Evolutionary conservation across 2,329 filamentous ascomycete genomes (phyloP), one percentile per base, ranked within the genome.

Genomic region (Fusarium sp.): DNA sequence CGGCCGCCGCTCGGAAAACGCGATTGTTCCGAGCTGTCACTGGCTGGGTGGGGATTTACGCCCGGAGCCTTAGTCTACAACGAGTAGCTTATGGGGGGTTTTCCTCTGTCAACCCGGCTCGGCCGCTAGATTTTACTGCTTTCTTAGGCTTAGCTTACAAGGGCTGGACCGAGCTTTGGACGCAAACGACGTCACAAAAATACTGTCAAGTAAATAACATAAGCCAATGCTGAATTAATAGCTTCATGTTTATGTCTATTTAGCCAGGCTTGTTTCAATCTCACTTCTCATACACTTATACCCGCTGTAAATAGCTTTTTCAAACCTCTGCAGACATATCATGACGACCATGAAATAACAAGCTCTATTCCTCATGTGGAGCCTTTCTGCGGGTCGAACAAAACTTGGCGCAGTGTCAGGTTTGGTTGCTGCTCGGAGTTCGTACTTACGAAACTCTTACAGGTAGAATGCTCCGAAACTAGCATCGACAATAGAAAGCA

Each of bases 1-100:
- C 67, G 69, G 69, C 69, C 51, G 57, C 69, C 69, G 69, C 48
- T 65, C 69, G 70, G 70, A 71, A 68, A 68, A 62, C 47, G 63
- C 54, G 60, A 54, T 70, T 70, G 63, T 65, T 72, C 69, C 69
- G 69, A 71, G 69, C 65, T 65, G 55, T 69, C 54, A 53, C 10
- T 67, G 56, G 65, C 22, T 24, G 2, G 40, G 62, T 61, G 67
- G 66, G 40, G 30, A 17, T 24, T 5, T 20, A 14, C 15, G 35
- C 13, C 57, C 49, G 48, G 41, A 22, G 48, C 19, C 7, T 39
- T 64, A 69, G 22, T 19, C 58, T 33, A 24, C 6, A 35, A 45
- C 20, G 22, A 49, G 67, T 24, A 70, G 37, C 40, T 47, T 68
- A 37, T 54, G 67, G 67, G 59, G 58, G n/a, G 17, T 7, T n/a